Evolutionary conservation across 371 early-diverging fungal species (phyloP), one percentile per base, ranked within the genome.

Genomic region (Circinella minor): DNA sequence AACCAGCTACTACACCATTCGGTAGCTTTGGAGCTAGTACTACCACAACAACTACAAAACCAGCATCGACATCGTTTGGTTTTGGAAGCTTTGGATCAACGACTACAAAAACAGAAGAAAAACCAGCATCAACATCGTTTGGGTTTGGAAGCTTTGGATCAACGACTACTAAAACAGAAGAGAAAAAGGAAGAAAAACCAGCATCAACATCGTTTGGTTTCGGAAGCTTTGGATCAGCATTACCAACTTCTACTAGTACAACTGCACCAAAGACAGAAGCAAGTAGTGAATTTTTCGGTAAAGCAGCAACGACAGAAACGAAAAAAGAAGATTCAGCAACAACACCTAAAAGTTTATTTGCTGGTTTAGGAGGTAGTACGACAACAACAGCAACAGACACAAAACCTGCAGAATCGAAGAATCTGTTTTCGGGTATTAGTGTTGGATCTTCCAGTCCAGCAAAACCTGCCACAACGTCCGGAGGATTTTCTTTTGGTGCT

Each of bases 121-220:
- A 43, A 47, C n/a, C 63, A 36, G 36, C 39, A 6, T 43, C 43
- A 9, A 9, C 11, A 43, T 43, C 43, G 9, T 47, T 46, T 34
- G 61, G 47, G 38, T 66, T 66, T 54, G 66, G 66, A 20, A 49
- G 63, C 46, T 66, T 66, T 54, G 66, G 66, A 18, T 39, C 66
- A 13, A 55, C 66, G 4, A n/a, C 55, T 37, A 38, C 15, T 39
- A n/a, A 20, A 54, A 14, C 20, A 27, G 27, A 27, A 27, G 27
- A 27, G 27, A 27, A 27, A 27, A 27, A 27, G 27, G 27, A 55
- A 15, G 46, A 38, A 15, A 66, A 66, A 36, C 54, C 51, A 13
- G 8, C n/a, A 51, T 51, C 51, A 0, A 51, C 62, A 11, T 47
- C 61, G 20, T 62, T 62, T 54, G 63, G 68, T 38, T 66, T 66